Percentiles rank a stretch among this genome's conserved stretches.
Conservation (phyloP, 2,329 filamentous ascomycete species). For the Harringtonia lauricola region DNA sequence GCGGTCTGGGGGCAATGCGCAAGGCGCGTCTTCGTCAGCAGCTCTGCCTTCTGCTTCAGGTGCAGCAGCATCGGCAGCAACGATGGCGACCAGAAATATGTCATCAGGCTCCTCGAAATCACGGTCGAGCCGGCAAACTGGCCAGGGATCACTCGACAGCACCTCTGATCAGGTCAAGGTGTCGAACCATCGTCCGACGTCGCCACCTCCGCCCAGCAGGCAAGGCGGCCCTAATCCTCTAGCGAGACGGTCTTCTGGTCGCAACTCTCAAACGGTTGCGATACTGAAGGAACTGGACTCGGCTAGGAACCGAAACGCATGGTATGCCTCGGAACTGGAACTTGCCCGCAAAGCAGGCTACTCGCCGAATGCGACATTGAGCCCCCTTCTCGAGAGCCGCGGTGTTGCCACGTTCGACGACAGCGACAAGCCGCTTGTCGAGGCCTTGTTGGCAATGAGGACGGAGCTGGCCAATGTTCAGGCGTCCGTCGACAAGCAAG, state of each 20-base stretch:
- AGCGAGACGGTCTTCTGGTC: slow-evolving; percentile 45
- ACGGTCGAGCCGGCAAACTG: slow-evolving; percentile 35
- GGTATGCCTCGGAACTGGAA: slow-evolving; percentile 93
- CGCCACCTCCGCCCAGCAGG: slow-evolving; percentile 46
- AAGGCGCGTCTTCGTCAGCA: background rate
- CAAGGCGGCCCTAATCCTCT: slow-evolving; percentile 45
- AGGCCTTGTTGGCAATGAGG: slow-evolving; percentile 86
- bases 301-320: slow-evolving; percentile 78
- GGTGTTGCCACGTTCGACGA: slow-evolving; percentile 74
- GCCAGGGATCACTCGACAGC: slow-evolving; percentile 59
- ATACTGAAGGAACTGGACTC: slow-evolving; percentile 79
- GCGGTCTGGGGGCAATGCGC: slow-evolving; percentile 15
- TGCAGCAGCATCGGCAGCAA: background rate
- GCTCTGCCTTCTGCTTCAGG: background rate
- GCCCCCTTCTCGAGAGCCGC: slow-evolving; percentile 65
- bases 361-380: slow-evolving; percentile 56
- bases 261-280: slow-evolving; percentile 58
- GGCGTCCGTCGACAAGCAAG: slow-evolving; percentile 78
- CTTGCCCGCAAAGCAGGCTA: slow-evolving; percentile 88
- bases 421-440: slow-evolving; percentile 82
- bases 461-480: slow-evolving; percentile 85
- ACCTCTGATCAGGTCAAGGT: slow-evolving; percentile 44
- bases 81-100: background rate
- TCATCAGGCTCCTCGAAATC: slow-evolving; percentile 18
- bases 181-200: slow-evolving; percentile 32